These are phyloP conservation scores for Colletotrichum cereale DNA, from an alignment of 2,329 filamentous ascomycete genomes.

Conservation along the genomic window DNA sequence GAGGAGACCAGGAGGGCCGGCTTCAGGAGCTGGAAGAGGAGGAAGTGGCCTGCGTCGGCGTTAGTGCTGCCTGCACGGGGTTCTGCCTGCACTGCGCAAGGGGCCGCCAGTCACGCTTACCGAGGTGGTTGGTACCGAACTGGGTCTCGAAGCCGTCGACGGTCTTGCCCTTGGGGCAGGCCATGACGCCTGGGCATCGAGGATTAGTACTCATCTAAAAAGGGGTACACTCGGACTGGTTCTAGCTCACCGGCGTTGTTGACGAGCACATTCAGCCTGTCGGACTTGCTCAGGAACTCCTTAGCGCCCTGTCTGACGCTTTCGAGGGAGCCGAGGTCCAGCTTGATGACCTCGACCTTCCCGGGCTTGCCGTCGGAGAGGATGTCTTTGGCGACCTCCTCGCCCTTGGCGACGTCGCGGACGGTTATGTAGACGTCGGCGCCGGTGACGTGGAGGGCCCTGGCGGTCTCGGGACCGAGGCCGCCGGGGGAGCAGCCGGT, in stretches of 20 bases:
- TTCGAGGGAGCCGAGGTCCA: constrained; percentile 49
- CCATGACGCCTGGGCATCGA: constrained; percentile 16
- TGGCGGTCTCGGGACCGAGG: constrained; percentile 58
- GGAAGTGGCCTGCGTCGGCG: constrained; percentile 57
- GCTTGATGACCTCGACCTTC: constrained; percentile 48
- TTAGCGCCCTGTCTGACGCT: constrained; percentile 47
- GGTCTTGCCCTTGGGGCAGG: constrained; percentile 40
- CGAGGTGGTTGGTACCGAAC: constrained; percentile 66
- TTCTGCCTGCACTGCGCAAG: too few relatives aligned
- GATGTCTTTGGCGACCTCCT: constrained; percentile 33
- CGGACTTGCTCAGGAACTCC: constrained; percentile 35
- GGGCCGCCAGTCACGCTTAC: not conserved
- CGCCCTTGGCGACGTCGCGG: constrained; percentile 29
- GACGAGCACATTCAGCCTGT: constrained; percentile 42
- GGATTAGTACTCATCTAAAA: not conserved
- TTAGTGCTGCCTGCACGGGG: too few relatives aligned
- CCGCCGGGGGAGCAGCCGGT: constrained; percentile 57
- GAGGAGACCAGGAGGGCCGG: constrained; percentile 36
- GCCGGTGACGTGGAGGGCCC: constrained; percentile 36
- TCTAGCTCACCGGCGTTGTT: constrained; percentile 44
- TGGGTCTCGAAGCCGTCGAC: constrained; percentile 52
- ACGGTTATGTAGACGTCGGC: constrained; percentile 38
- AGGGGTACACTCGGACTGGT: accelerated
- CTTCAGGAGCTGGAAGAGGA: constrained; percentile 50
- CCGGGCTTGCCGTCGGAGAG: constrained; percentile 39